Evolutionary conservation across 1,139 yeast species (phyloP).

Genomic region (Yamadazyma atlantica): DNA sequence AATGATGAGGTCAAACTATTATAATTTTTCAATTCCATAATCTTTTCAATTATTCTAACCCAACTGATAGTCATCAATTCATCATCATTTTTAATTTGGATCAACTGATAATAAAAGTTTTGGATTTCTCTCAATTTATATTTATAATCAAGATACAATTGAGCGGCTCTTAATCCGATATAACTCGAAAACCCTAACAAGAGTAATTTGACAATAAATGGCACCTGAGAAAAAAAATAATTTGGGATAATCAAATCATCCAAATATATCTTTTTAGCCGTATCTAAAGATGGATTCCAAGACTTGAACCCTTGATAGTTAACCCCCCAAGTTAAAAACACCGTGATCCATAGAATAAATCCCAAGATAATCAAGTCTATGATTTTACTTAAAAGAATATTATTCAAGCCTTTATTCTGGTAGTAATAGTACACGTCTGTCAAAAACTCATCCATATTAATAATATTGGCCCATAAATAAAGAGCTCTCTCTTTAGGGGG

Average conservation of each 20-base stretch:
- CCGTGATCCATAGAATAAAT: slow-evolving; percentile 75
- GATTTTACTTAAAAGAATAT: slow-evolving; percentile 64
- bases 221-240: slow-evolving; percentile 53
- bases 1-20: slow-evolving; percentile 63
- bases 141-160: slow-evolving; percentile 52
- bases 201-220: slow-evolving; percentile 54
- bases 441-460: slow-evolving; percentile 82
- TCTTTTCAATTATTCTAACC: slow-evolving; percentile 80
- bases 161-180: slow-evolving; percentile 58
- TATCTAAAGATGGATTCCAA: slow-evolving; percentile 13
- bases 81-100: slow-evolving; percentile 65
- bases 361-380: slow-evolving; percentile 71
- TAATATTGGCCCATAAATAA: slow-evolving; percentile 96
- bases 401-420: slow-evolving; percentile 78
- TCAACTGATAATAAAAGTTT: slow-evolving; percentile 63
- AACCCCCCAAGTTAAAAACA: slow-evolving; percentile 81
- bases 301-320: slow-evolving; percentile 50
- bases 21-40: slow-evolving; percentile 73
- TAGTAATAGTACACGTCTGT: slow-evolving; percentile 83
- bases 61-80: slow-evolving; percentile 93
- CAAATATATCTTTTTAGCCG: slow-evolving; percentile 26
- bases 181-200: slow-evolving; percentile 62
- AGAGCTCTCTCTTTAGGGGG: slow-evolving; percentile 78
- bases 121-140: slow-evolving; percentile 61
- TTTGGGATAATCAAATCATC: slow-evolving; percentile 54